Base-by-base conservation (phyloP, 2,329 filamentous ascomycete genomes). In the Aureobasidium sp. region DNA sequence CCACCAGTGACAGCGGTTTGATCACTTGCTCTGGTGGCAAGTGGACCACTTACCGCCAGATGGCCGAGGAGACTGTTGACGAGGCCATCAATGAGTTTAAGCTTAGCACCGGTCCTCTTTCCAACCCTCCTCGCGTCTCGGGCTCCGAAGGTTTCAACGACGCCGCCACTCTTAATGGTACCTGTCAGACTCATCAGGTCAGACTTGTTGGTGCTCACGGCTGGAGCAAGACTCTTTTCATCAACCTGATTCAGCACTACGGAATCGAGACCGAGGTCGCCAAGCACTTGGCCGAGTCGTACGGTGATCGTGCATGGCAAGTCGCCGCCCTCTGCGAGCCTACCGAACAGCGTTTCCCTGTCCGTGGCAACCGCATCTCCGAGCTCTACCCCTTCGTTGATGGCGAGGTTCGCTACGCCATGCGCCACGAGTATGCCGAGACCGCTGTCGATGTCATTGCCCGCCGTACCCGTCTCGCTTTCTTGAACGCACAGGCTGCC, bases 231-330 rank as follows among this genome's bases (percentile, higher is more conserved):
- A 90, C 91, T 1, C 85, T 97, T 27, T 96, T 96, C 78, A 96
- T 97, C 80, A 92, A 93, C 75, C 79, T 97, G 39, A 94, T 96
- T 71, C 91, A 97, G 75, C 90, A 96, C 77, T 96, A 90, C 71
- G 91, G 91, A 65, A 78, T 97, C 62, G 92, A 96, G 75, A 96
- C 90, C 19, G 91, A 96, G 68, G 90, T 97, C 22, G 92, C 92
- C 48, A 89, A 91, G 77, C 91, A 97, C 75, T 81, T 97, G 37
- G 88, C 88, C 15, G 84, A 89, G 70, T 89, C 90, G 62, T 97
- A 97, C 72, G 92, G 93, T 67, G 92, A 97, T 75, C 85, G 92
- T 62, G 91, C 92, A 22, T 97, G 92, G 92, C 88, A 88, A 17
- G 91, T 97, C 24, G 91, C 90, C 9, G 84, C 89, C 1, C 80